phyloP scores from a whole-genome alignment of 305 asterid species.

The Petunia hybrid region DNA sequence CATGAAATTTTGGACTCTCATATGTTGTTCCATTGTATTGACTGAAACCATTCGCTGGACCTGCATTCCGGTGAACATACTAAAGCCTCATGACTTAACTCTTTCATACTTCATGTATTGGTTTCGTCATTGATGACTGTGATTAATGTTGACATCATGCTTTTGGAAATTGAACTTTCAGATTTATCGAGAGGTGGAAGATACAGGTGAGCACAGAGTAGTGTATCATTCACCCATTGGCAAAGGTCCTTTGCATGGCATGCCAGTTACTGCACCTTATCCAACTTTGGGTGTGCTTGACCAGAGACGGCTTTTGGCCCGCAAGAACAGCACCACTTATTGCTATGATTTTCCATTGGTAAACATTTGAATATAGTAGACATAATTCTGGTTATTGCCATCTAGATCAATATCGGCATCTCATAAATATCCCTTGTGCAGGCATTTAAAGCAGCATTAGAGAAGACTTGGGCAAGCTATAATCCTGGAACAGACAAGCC shows the following conservation, averaged over 20 bases:
- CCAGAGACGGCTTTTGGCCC: slow-evolving; percentile 87
- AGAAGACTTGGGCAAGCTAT: slow-evolving; percentile 67
- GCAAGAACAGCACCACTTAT: slow-evolving; percentile 90
- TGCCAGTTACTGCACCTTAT: slow-evolving; percentile 75
- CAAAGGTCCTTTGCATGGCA: slow-evolving; percentile 76
- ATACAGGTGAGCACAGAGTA: slow-evolving; percentile 54
- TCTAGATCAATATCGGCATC: slow-evolving; percentile 18
- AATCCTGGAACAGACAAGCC: slow-evolving; percentile 55
- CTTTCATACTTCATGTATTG: slow-evolving; percentile 20
- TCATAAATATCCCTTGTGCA: slow-evolving; percentile 39
- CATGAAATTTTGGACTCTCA: background rate
- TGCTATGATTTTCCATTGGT: slow-evolving; percentile 99
- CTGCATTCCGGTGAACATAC: background rate
- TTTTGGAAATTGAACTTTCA: slow-evolving; percentile 46
- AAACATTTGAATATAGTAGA: slow-evolving; percentile 32
- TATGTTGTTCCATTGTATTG: background rate
- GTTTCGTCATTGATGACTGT: slow-evolving; percentile 6
- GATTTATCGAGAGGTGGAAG: slow-evolving; percentile 92
- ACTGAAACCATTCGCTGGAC: slow-evolving; percentile 13
- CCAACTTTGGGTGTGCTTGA: slow-evolving; percentile 84
- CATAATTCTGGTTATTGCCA: background rate
- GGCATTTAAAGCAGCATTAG: slow-evolving; percentile 92
- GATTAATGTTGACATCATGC: slow-evolving; percentile 32
- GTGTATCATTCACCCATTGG: slow-evolving; percentile 71
- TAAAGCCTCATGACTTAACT: background rate